phyloP scores from a whole-genome alignment of 345 rosid species.

The Kernera saxatilis region DNA sequence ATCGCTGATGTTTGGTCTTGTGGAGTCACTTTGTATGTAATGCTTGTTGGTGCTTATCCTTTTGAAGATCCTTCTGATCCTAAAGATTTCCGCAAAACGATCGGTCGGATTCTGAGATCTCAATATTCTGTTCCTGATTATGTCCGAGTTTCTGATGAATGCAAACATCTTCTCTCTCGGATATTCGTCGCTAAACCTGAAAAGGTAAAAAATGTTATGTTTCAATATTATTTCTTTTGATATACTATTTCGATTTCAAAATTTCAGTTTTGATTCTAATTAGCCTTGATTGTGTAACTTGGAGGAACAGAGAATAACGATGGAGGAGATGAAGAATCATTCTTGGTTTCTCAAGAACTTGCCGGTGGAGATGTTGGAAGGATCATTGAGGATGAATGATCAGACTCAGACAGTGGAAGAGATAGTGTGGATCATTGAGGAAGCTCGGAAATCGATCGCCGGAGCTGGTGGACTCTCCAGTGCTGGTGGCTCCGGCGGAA shows the following conservation, averaged over 20 bases:
- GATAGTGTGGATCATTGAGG: conserved; percentile 44
- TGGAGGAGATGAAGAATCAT: conserved; percentile 45
- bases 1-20: conserved; percentile 67
- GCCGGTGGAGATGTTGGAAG: conserved; percentile 55
- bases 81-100: conserved; percentile 48
- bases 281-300: neutral
- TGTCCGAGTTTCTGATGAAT: conserved; percentile 51
- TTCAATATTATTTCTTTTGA: too few species aligned
- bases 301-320: conserved; percentile 19
- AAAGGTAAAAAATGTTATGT: conserved; percentile 39
- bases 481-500: conserved; percentile 33
- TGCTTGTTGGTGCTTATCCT: conserved; percentile 63
- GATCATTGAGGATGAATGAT: conserved; percentile 44
- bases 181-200: conserved; percentile 57
- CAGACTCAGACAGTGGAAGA: conserved; percentile 64
- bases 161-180: conserved; percentile 53
- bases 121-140: conserved; percentile 61
- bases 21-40: conserved; percentile 56
- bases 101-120: conserved; percentile 39
- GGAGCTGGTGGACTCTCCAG: conserved; percentile 20
- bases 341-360: conserved; percentile 70
- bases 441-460: conserved; percentile 45
- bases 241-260: neutral
- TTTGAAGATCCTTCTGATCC: conserved; percentile 56
- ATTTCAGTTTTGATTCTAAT: too few species aligned